A percentile compares a stretch with the other conserved stretches of the same genome.
Evolutionary conservation across 306 rosid species (phyloP).

Genomic region (Canavalia ensiformis): DNA sequence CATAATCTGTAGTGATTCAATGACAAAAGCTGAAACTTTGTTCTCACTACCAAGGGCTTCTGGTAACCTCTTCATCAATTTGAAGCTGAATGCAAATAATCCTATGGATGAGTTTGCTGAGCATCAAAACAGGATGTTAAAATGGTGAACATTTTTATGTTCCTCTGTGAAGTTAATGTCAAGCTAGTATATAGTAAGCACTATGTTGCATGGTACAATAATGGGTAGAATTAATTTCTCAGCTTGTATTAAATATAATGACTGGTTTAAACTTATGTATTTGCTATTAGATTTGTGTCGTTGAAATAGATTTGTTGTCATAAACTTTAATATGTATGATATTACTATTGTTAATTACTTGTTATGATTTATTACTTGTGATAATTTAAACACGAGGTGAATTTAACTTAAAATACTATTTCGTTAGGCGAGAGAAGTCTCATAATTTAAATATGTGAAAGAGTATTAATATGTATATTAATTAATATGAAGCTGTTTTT

Average conservation of each 20-base stretch:
- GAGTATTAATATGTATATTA: no score
- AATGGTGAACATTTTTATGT: neutral
- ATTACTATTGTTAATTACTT: no score
- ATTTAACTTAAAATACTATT: no score
- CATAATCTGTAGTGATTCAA: neutral
- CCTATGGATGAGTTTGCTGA: neutral
- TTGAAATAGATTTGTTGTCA: no score
- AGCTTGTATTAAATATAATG: neutral
- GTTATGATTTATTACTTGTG: no score
- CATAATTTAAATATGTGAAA: no score
- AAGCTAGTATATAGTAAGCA: neutral
- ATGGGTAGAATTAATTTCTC: neutral
- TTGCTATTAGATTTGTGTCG: no score
- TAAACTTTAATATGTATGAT: no score
- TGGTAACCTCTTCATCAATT: neutral
- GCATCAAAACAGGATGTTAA: neutral
- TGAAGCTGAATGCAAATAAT: conserved; percentile 3
- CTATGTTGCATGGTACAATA: neutral
- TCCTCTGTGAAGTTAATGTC: neutral
- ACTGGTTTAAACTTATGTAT: no score
- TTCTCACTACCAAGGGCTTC: conserved; percentile 15
- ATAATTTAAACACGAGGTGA: no score
- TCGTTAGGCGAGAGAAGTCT: no score
- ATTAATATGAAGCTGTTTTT: no score
- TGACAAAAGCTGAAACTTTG: neutral